phyloP scores from a whole-genome alignment of 2,329 filamentous ascomycete genomes.

The Cladosporium sp. region DNA sequence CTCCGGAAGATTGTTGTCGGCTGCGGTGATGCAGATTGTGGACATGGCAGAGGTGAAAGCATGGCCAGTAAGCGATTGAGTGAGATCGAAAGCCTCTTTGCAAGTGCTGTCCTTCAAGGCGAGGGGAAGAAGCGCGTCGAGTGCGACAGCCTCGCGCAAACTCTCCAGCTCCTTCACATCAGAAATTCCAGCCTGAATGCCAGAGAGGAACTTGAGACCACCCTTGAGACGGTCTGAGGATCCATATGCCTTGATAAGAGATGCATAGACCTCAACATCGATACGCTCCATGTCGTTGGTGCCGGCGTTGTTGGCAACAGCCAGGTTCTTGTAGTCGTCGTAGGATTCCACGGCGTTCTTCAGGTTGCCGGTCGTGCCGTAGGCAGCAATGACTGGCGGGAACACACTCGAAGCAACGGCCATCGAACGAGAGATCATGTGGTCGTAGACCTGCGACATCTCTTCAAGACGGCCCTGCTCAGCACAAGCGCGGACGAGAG shows the following conservation, averaged over 20 bases:
- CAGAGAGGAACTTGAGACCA: constrained; percentile 78
- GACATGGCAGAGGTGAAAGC: constrained; percentile 61
- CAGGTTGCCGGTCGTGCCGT: constrained; percentile 74
- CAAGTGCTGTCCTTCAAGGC: constrained; percentile 67
- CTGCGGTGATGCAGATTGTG: constrained; percentile 69
- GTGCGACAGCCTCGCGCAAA: constrained; percentile 67
- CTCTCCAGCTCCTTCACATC: constrained; percentile 34
- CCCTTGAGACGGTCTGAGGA: constrained; percentile 73
- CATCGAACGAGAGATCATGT: constrained; percentile 77
- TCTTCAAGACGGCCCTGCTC: constrained; percentile 74
- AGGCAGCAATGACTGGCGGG: constrained; percentile 91
- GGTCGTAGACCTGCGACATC: constrained; percentile 85
- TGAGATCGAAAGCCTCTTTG: constrained; percentile 68
- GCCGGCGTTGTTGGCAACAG: constrained; percentile 77
- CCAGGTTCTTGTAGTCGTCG: constrained; percentile 85
- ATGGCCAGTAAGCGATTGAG: constrained; percentile 55
- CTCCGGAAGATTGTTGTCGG: constrained; percentile 68
- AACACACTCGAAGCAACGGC: constrained; percentile 77
- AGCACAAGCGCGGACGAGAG: constrained; percentile 82
- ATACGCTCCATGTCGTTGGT: constrained; percentile 63
- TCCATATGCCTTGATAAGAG: constrained; percentile 87
- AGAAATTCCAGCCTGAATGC: constrained; percentile 59
- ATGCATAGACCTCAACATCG: constrained; percentile 81
- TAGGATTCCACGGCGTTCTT: constrained; percentile 89
- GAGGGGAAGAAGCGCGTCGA: constrained; percentile 72